Evolutionary conservation across 345 rosid species (phyloP), one percentile per base, ranked within the genome.

Genomic region (Angophora floribunda): DNA sequence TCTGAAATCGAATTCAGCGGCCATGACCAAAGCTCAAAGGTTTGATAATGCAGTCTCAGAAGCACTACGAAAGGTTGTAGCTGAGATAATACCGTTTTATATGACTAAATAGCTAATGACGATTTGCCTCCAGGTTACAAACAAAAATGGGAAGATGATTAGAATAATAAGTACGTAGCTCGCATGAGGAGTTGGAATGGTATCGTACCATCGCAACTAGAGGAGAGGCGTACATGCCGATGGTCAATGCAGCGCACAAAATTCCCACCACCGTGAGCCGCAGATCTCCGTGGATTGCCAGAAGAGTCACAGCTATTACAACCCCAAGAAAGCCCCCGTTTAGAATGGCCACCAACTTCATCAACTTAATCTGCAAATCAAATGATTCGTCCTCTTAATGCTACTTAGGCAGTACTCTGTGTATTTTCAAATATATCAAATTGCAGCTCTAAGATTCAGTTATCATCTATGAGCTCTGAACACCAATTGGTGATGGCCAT

Each of bases 161-260:
- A 36, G 82, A 75, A 36, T 19, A 26, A 36, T 36, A 75, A 8
- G 26, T 17, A 75, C 36, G 22, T 16, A 50, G 61, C 61, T 32
- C 8, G 4, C 53, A 85, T 6, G 28, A 51, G 44, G 15, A n/a
- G 47, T 26, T 28, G 51, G 36, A 15, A 85, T 8, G 53, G 86
- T 6, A 10, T 30, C 88, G 55, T 90, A 93, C 97, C 95, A 95
- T 92, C 87, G 85, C 93, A 0, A 93, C 49, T 5, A 93, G 86
- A 85, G 97, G 97, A 14, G 97, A 88, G 19, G 95, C 96, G 70
- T 94, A 94, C 97, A 95, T 93, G 88, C 92, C 93, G 32, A 94
- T 89, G 32, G 93, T 93, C 63, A 94, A 89, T 4, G 44, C 95
- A 57, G 93, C 90, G 32, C 96, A 94, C 44, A 93, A 15, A 85